Conservation (phyloP, 2,329 filamentous ascomycete species). For the Rhynchosporium agropyri region DNA sequence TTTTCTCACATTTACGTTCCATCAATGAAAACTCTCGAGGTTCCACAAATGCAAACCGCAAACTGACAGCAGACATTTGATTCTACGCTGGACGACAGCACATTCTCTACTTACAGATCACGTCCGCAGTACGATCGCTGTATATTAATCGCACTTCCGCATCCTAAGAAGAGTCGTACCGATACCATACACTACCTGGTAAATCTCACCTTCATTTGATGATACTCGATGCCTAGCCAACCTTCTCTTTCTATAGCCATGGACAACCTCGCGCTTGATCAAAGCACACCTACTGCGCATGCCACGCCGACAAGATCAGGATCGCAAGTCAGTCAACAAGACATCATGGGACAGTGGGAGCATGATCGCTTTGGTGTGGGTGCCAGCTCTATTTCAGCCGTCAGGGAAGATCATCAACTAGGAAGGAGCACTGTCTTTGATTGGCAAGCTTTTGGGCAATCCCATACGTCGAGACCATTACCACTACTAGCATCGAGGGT, state of each 20-base stretch:
- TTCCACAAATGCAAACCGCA: too few species aligned
- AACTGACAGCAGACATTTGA: too few species aligned
- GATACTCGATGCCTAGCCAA: not conserved
- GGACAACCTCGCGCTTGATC: not conserved
- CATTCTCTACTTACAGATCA: too few species aligned
- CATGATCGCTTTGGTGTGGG: not conserved
- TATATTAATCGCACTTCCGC: too few species aligned
- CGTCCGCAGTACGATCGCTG: too few species aligned
- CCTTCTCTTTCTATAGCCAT: slow-evolving; percentile 1
- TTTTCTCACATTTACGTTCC: too few species aligned
- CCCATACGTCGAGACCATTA: not conserved
- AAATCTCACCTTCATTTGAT: not conserved
- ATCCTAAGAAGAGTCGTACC: too few species aligned
- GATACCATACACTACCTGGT: not conserved
- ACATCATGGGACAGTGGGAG: slow-evolving; percentile 11
- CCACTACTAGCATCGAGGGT: not conserved
- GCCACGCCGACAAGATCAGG: not conserved
- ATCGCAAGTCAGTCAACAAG: not conserved
- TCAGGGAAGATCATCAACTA: not conserved
- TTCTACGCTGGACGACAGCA: too few species aligned
- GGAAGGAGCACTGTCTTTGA: not conserved
- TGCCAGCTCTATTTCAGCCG: not conserved
- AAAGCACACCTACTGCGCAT: not conserved
- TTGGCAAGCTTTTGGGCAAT: slow-evolving; percentile 12
- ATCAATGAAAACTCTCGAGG: too few species aligned